These are phyloP conservation scores for Onygenales sp. DNA, from an alignment of 2,329 filamentous ascomycete genomes.

Conservation along the genomic window DNA sequence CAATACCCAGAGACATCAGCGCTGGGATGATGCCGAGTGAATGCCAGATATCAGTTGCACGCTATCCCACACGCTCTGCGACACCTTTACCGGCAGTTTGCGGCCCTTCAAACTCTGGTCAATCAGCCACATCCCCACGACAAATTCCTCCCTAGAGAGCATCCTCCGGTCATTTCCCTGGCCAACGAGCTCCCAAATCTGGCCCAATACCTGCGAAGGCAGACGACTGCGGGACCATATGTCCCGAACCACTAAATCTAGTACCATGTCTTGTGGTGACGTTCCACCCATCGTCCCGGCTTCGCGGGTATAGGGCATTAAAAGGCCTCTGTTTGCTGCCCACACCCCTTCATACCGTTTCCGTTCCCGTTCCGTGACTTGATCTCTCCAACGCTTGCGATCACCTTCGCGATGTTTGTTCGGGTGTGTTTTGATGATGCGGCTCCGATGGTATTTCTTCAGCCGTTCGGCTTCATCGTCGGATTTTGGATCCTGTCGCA, in stretches of 20 bases:
- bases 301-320: conserved; percentile 5
- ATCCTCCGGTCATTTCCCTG: conserved; percentile 27
- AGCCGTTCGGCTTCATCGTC: conserved; percentile 23
- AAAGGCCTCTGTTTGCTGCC: conserved; percentile 38
- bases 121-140: conserved; percentile 43
- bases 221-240: conserved; percentile 41
- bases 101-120: conserved; percentile 39
- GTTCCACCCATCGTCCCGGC: conserved; percentile 13
- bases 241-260: conserved; percentile 38
- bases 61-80: conserved; percentile 39
- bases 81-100: conserved; percentile 36
- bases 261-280: conserved; percentile 28
- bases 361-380: conserved; percentile 35
- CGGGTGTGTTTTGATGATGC: conserved; percentile 34
- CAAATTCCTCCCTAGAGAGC: conserved; percentile 37
- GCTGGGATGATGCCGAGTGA: conserved; percentile 6
- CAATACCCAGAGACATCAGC: too few relatives aligned
- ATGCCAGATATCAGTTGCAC: conserved; percentile 27
- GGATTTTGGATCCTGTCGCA: conserved; percentile 29
- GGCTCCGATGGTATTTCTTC: conserved; percentile 22
- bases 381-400: conserved; percentile 35
- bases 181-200: conserved; percentile 39
- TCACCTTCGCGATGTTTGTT: conserved; percentile 41
- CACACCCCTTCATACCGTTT: conserved; percentile 43
- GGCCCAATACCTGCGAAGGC: conserved; percentile 27